A percentile compares a stretch with the other conserved stretches of the same genome.
phyloP scores from a whole-genome alignment of 345 rosid genomes.

The Anacardium occidentale region DNA sequence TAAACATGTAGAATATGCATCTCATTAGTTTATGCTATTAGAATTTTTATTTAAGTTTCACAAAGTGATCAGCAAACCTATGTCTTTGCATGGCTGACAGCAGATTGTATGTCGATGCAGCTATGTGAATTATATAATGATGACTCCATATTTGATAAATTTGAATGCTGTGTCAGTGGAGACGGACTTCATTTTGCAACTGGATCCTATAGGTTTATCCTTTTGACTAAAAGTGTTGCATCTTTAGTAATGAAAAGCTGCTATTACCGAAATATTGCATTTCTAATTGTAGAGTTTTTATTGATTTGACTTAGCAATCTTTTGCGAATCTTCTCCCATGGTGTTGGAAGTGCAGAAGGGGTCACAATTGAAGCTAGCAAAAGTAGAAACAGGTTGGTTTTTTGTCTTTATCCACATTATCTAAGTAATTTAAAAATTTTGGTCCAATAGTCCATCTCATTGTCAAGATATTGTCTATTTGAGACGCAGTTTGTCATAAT shows the following conservation, averaged over 20 bases:
- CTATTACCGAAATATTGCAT: not conserved
- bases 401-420: not conserved
- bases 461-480: no score
- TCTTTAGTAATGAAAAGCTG: constrained; percentile 8
- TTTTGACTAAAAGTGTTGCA: constrained; percentile 10
- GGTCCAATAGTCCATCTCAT: no score
- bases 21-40: not conserved
- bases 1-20: not conserved
- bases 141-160: constrained; percentile 69
- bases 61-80: not conserved
- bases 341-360: constrained; percentile 44
- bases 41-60: constrained; percentile 5
- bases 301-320: constrained; percentile 42
- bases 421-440: no score
- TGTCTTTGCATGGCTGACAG: constrained; percentile 5
- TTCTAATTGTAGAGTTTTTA: constrained; percentile 20
- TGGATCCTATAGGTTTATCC: constrained; percentile 64
- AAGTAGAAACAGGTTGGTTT: constrained; percentile 45
- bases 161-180: constrained; percentile 63
- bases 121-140: constrained; percentile 54
- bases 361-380: constrained; percentile 48
- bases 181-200: constrained; percentile 61
- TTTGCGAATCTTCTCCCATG: constrained; percentile 52
- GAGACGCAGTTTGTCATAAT: no score
- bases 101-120: constrained; percentile 38